phyloP scores from a whole-genome alignment of 148 eudicot species.

The Diospyros lotus region DNA sequence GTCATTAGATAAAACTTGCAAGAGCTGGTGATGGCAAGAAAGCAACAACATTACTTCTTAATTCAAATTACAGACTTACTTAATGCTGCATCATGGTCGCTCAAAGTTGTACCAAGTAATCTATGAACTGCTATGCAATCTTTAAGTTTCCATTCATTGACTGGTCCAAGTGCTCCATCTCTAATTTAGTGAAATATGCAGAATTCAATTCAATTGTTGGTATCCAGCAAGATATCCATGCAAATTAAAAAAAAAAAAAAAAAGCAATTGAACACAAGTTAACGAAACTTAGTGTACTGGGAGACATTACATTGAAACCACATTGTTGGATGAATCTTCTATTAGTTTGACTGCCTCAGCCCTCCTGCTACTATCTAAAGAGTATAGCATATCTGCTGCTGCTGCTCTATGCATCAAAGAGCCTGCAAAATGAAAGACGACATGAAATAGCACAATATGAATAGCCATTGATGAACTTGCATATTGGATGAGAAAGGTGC shows the following conservation, averaged over 20 bases:
- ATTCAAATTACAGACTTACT: slow-evolving; percentile 41
- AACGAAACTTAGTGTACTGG: neutral
- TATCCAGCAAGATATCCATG: too few species aligned
- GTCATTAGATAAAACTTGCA: neutral
- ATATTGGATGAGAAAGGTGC: slow-evolving; percentile 8
- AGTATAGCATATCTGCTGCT: slow-evolving; percentile 78
- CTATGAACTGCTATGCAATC: slow-evolving; percentile 78
- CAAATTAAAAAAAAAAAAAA: too few species aligned
- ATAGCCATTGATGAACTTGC: neutral
- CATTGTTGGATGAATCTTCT: slow-evolving; percentile 60
- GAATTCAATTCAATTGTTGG: neutral
- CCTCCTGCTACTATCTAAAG: slow-evolving; percentile 69
- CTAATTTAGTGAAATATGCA: slow-evolving; percentile 28
- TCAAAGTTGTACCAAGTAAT: slow-evolving; percentile 44
- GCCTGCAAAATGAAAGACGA: slow-evolving; percentile 33
- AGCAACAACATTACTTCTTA: neutral
- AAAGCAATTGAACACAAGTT: neutral
- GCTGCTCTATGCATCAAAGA: slow-evolving; percentile 94
- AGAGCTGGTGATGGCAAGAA: too few species aligned
- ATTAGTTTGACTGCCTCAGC: slow-evolving; percentile 63
- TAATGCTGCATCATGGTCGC: slow-evolving; percentile 66
- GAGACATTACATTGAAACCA: slow-evolving; percentile 41
- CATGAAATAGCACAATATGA: slow-evolving; percentile 1
- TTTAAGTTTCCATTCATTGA: slow-evolving; percentile 61
- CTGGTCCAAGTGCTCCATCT: slow-evolving; percentile 55